Percentiles rank a stretch among this genome's conserved stretches.
These are phyloP conservation scores for Dispira simplex DNA, from an alignment of 192 early-diverging fungal species.

Conservation along the genomic window DNA sequence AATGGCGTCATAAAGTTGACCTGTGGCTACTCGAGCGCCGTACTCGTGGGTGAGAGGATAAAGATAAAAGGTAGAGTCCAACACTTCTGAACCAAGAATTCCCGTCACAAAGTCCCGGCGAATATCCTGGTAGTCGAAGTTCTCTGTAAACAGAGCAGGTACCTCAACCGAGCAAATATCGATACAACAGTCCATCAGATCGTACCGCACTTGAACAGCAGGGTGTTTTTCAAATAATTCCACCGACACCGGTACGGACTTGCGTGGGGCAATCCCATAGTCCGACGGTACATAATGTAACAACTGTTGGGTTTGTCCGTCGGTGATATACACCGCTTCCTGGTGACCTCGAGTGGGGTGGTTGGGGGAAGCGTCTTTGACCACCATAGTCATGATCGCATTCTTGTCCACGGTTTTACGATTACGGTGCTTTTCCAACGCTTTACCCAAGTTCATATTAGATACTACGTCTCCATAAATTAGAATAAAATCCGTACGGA, in stretches of 20 bases:
- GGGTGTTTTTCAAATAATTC: conserved; percentile 44
- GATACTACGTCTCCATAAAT: conserved; percentile 81
- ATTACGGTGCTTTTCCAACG: conserved; percentile 64
- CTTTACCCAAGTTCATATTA: conserved; percentile 64
- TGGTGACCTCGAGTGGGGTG: conserved; percentile 23
- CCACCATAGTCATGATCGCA: conserved; percentile 88
- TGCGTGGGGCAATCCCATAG: conserved; percentile 33
- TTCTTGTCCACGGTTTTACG: conserved; percentile 59
- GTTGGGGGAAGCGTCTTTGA: conserved; percentile 48
- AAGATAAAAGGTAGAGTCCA: conserved; percentile 73
- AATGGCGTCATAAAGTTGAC: conserved; percentile 51
- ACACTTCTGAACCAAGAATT: conserved; percentile 74
- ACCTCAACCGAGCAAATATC: conserved; percentile 90
- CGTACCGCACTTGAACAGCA: conserved; percentile 70
- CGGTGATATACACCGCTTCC: conserved; percentile 62
- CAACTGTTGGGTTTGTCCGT: conserved; percentile 59
- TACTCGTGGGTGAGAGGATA: conserved; percentile 53
- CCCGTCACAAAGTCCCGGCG: conserved; percentile 81
- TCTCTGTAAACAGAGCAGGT: conserved; percentile 83
- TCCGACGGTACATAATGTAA: conserved; percentile 58
- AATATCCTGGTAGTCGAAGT: conserved; percentile 94
- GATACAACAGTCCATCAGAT: conserved; percentile 84
- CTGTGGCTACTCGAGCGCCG: conserved; percentile 39
- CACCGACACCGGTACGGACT: conserved; percentile 12
- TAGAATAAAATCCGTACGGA: conserved; percentile 83